Percentiles rank a stretch among this genome's conserved stretches.
Conservation (phyloP, 2,329 filamentous ascomycete genomes). For the Westerdykella ornata region DNA sequence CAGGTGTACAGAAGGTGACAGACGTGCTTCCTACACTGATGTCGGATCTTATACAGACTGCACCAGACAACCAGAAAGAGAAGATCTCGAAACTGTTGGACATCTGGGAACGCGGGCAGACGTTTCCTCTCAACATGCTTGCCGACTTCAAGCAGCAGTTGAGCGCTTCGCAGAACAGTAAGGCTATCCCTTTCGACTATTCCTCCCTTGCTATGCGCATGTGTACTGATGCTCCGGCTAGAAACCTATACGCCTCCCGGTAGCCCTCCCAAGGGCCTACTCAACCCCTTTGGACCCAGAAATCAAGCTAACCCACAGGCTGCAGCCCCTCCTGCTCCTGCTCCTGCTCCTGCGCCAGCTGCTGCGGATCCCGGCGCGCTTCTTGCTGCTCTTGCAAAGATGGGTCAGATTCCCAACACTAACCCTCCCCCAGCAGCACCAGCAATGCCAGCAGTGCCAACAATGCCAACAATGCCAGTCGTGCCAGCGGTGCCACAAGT, state of each 20-base stretch:
- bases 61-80: conserved; percentile 91
- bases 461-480: conserved; percentile 11
- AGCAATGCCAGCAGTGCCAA: conserved; percentile 13
- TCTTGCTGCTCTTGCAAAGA: conserved; percentile 29
- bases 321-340: conserved; percentile 13
- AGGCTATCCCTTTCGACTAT: conserved; percentile 35
- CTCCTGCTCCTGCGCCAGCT: conserved; percentile 13
- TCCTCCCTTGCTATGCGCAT: conserved; percentile 1
- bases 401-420: conserved; percentile 24
- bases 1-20: conserved; percentile 92
- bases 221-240: conserved; percentile 9
- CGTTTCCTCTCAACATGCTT: conserved; percentile 77
- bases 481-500: conserved; percentile 10
- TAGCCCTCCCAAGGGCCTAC: conserved; percentile 24
- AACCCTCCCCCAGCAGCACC: conserved; percentile 19
- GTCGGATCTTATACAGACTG: conserved; percentile 85
- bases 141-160: conserved; percentile 76
- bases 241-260: conserved; percentile 21
- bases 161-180: conserved; percentile 59
- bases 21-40: conserved; percentile 90
- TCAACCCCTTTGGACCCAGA: conserved; percentile 13
- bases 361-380: conserved; percentile 27
- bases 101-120: conserved; percentile 95
- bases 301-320: conserved; percentile 25
- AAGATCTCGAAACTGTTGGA: conserved; percentile 94